Percentiles rank a stretch among this genome's conserved stretches.
Conservation (phyloP, 1,284 basidiomycete genomes). For the Ustanciosporium gigantosporum region DNA sequence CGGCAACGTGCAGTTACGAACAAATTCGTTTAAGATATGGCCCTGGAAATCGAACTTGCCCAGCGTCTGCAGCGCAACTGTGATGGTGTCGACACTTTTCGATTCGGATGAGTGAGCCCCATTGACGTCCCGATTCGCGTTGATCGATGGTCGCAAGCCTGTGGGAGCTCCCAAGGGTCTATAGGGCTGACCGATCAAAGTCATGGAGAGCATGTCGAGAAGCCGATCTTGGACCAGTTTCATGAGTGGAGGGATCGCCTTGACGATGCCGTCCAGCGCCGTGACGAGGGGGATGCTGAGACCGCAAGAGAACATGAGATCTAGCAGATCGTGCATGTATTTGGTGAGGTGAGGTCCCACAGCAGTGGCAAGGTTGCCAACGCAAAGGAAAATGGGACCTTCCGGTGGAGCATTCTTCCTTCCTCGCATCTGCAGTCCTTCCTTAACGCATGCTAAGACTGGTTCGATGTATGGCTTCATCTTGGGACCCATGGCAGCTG, state of each 20-base stretch:
- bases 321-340: constrained; percentile 91
- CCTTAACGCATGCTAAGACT: constrained; percentile 87
- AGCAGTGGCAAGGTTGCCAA: constrained; percentile 91
- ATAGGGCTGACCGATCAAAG: constrained; percentile 56
- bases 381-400: constrained; percentile 95
- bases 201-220: constrained; percentile 52
- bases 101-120: constrained; percentile 65
- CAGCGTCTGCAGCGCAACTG: constrained; percentile 82
- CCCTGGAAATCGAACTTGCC: constrained; percentile 87
- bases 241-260: constrained; percentile 85
- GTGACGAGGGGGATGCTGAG: constrained; percentile 85
- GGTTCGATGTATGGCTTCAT: constrained; percentile 95
- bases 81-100: constrained; percentile 70
- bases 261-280: constrained; percentile 83
- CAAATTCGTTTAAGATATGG: constrained; percentile 94
- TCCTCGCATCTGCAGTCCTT: constrained; percentile 79
- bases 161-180: constrained; percentile 51
- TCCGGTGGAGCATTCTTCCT: constrained; percentile 92
- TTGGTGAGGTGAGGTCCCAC: constrained; percentile 96
- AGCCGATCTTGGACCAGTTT: constrained; percentile 84
- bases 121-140: constrained; percentile 29
- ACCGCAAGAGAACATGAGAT: constrained; percentile 94
- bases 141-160: constrained; percentile 21
- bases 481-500: constrained; percentile 84
- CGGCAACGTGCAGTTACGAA: constrained; percentile 85